These are phyloP conservation scores for Corymbia maculata DNA, from an alignment of 345 rosid genomes.

Conservation along the genomic window DNA sequence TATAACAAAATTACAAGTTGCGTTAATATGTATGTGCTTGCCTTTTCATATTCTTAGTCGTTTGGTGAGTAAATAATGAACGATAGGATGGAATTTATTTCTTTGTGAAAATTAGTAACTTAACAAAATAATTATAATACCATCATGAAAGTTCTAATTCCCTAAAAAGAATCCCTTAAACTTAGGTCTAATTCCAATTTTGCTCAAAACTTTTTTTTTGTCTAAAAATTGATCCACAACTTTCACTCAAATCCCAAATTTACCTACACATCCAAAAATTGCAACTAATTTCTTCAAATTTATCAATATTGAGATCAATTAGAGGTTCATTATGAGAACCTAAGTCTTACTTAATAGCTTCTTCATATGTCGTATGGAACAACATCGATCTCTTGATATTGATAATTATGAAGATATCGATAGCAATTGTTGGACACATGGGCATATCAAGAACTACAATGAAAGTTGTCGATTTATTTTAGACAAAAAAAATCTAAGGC, in stretches of 20 bases:
- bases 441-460: accelerated
- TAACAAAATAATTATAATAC: background rate
- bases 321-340: background rate
- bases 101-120: background rate
- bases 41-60: background rate
- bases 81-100: background rate
- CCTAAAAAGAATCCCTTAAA: background rate
- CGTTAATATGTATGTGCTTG: background rate
- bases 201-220: accelerated
- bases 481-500: background rate
- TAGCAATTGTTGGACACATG: background rate
- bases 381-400: background rate
- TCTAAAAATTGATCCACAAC: background rate
- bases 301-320: background rate
- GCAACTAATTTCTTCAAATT: background rate
- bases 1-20: background rate
- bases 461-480: background rate
- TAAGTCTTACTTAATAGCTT: background rate
- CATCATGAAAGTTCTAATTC: background rate
- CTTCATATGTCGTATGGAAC: background rate
- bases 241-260: background rate
- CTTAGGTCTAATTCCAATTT: background rate
- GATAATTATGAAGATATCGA: background rate
- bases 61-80: background rate
- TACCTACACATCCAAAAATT: accelerated